Evolutionary conservation across 768 basidiomycete genomes (phyloP), one percentile per base, ranked within the genome.

Genomic region (Trametes punicea): DNA sequence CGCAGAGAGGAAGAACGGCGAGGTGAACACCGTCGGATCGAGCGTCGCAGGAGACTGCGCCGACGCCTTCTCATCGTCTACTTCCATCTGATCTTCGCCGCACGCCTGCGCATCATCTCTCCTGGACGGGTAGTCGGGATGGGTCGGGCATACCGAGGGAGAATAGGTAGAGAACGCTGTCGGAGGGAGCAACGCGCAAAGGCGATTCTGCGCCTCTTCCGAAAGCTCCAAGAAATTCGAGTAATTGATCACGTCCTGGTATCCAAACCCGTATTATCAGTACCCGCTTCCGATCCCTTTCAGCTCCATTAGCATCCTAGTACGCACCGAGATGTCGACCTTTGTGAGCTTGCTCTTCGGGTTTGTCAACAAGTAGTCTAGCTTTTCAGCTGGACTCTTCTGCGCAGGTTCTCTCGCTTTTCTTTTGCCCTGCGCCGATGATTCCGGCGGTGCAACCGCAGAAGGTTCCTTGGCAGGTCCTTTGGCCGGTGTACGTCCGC

Each of bases 1-100:
- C 0, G 81, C 82, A 34, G 81, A 74, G 30, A 81, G 68, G 57
- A 84, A 78, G 62, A 81, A 78, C 2, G 80, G 63, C 49, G 81
- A 81, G 29, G 72, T 77, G 65, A 86, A 81, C 3, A 81, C 54
- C 10, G 69, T 46, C 0, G 67, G 66, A 50, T 79, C 74, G 7
- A 80, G 61, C 0, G 64, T 62, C 27, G 61, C 60, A 2, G 62
- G 50, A 2, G 41, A 44, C 9, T 30, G 51, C n/a, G n/a, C 31
- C 20, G 6, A 21, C 30, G 31, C 10, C 23, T 9, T n/a, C 11
- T 2, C 23, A 16, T 18, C 23, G 46, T 55, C 56, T 2, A 60
- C 56, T 16, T 63, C 56, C 62, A 62, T 62, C 4, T 1, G n/a
- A n/a, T 57, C 50, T 18, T 21, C 33, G 2, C 13, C 23, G 16